Conservation (phyloP, 2,329 filamentous ascomycete genomes). For the Venturia oleaginea region DNA sequence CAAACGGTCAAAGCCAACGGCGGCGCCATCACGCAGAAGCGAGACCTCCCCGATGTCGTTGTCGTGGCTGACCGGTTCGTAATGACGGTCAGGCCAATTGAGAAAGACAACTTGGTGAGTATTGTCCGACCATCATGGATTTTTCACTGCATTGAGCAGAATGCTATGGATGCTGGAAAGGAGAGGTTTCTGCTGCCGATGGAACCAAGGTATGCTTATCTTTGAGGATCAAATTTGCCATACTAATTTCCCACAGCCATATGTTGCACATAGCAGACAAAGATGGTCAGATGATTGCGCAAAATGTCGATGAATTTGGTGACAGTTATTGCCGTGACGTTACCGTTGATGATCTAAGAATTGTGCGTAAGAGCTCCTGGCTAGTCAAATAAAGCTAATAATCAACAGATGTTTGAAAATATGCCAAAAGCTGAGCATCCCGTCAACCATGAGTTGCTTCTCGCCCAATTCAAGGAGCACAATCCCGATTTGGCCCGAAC, state of each 20-base stretch:
- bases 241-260: slow-evolving; percentile 48
- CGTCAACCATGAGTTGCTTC: slow-evolving; percentile 25
- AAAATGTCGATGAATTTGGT: slow-evolving; percentile 64
- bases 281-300: slow-evolving; percentile 44
- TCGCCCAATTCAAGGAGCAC: slow-evolving; percentile 48
- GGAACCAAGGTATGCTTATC: slow-evolving; percentile 39
- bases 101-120: slow-evolving; percentile 60
- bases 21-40: slow-evolving; percentile 67
- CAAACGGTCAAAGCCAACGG: slow-evolving; percentile 74
- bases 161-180: slow-evolving; percentile 43
- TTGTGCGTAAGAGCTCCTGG: background rate
- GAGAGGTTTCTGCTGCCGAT: slow-evolving; percentile 54
- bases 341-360: slow-evolving; percentile 51
- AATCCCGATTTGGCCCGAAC: slow-evolving; percentile 45
- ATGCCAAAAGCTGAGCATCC: slow-evolving; percentile 31
- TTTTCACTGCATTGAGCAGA: slow-evolving; percentile 64
- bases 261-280: slow-evolving; percentile 60
- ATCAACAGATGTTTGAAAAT: slow-evolving; percentile 24
- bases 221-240: too few relatives aligned
- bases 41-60: slow-evolving; percentile 54
- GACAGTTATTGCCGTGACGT: slow-evolving; percentile 76
- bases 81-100: slow-evolving; percentile 58
- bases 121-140: slow-evolving; percentile 78
- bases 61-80: slow-evolving; percentile 69
- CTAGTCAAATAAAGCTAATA: background rate